These are phyloP conservation scores for Tuber umbilicatum DNA, from an alignment of 495 filamentous ascomycete genomes.

Conservation along the genomic window DNA sequence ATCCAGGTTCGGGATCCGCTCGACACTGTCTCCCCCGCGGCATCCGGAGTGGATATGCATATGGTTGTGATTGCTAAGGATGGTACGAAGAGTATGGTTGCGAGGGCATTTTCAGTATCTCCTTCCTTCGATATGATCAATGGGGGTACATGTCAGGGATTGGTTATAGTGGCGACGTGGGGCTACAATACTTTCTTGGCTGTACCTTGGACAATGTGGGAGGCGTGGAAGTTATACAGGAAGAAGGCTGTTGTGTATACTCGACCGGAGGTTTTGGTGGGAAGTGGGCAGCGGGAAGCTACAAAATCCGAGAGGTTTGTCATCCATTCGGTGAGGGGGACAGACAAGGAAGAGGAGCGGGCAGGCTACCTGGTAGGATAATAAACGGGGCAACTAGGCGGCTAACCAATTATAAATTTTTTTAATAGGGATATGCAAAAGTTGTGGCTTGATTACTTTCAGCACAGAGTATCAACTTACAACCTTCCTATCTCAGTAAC, in stretches of 20 bases:
- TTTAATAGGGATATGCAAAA: conserved; percentile 34
- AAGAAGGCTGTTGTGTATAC: conserved; percentile 38
- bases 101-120: conserved; percentile 37
- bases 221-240: conserved; percentile 40
- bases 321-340: not conserved
- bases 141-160: conserved; percentile 28
- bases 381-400: not conserved
- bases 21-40: conserved; percentile 19
- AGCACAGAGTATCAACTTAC: conserved; percentile 30
- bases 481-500: conserved; percentile 28
- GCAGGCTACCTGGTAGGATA: not conserved
- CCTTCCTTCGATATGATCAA: conserved; percentile 35
- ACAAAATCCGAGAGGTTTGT: conserved; percentile 37
- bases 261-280: conserved; percentile 35
- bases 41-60: conserved; percentile 35
- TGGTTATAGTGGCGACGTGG: conserved; percentile 37
- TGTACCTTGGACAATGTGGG: conserved; percentile 39
- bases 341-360: not conserved
- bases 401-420: not conserved
- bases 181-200: conserved; percentile 40
- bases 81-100: conserved; percentile 39
- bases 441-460: conserved; percentile 37
- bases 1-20: conserved; percentile 42
- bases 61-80: conserved; percentile 39
- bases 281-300: conserved; percentile 36